Evolutionary conservation across 345 rosid species (phyloP).

Genomic region (Populus tremula): DNA sequence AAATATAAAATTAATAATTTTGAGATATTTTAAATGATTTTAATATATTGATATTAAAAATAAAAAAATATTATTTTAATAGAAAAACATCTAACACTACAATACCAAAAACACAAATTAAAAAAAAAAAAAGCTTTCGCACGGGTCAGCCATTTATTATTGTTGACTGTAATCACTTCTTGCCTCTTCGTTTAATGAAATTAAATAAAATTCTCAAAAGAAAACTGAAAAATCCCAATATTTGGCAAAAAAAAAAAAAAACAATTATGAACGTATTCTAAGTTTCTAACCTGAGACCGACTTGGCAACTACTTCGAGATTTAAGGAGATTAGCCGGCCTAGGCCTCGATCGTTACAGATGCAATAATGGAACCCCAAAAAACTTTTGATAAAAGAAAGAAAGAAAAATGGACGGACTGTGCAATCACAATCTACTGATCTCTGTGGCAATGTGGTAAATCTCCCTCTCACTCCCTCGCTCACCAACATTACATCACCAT

Average conservation of each 20-base stretch:
- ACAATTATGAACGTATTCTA: too few species aligned
- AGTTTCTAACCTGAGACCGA: too few species aligned
- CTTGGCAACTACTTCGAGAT: not conserved
- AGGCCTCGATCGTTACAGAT: not conserved
- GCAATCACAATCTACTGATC: not conserved
- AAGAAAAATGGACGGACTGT: not conserved
- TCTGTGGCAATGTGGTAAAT: not conserved
- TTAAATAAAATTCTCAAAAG: not conserved
- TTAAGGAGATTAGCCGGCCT: not conserved
- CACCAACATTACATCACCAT: not conserved
- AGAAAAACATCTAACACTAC: too few species aligned
- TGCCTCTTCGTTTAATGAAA: not conserved
- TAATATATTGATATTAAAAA: too few species aligned
- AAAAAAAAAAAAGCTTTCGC: too few species aligned
- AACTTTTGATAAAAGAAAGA: not conserved
- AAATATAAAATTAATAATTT: too few species aligned
- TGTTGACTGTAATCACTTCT: too few species aligned
- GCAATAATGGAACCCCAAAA: not conserved
- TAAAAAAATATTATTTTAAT: too few species aligned
- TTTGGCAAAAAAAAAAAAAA: not conserved
- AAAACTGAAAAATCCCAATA: not conserved
- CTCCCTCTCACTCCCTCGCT: not conserved
- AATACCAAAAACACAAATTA: too few species aligned
- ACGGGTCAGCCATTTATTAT: too few species aligned
- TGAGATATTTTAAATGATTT: too few species aligned